Evolutionary conservation across 306 rosid species (phyloP).

Genomic region (Cicer chorassanicum): DNA sequence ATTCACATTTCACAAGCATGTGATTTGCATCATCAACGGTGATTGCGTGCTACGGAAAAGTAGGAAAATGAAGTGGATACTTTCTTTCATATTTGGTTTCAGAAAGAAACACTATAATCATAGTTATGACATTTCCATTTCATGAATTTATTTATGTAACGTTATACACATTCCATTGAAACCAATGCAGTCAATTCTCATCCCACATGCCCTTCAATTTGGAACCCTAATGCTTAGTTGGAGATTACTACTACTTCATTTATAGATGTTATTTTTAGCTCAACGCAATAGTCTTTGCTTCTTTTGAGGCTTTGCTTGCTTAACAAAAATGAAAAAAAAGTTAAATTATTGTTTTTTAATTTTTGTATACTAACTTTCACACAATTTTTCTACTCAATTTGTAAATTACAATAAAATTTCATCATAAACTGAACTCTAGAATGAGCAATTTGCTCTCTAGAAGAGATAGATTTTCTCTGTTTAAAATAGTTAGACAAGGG

Average conservation of each 20-base stretch:
- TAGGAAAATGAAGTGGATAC: slow-evolving; percentile 37
- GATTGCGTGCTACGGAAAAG: slow-evolving; percentile 13
- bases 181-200: background rate
- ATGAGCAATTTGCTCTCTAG: too few relatives aligned
- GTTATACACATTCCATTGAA: slow-evolving; percentile 16
- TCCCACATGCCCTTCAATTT: background rate
- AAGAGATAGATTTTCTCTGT: too few relatives aligned
- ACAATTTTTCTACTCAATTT: too few relatives aligned
- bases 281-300: too few relatives aligned
- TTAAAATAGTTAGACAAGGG: too few relatives aligned
- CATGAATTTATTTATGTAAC: slow-evolving; percentile 16
- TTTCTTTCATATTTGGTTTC: slow-evolving; percentile 36
- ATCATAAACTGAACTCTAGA: too few relatives aligned
- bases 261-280: too few relatives aligned
- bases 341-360: too few relatives aligned
- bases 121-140: slow-evolving; percentile 15
- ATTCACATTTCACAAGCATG: background rate
- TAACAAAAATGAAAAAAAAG: too few relatives aligned
- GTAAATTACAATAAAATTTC: too few relatives aligned
- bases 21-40: slow-evolving; percentile 13
- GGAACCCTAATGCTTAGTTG: background rate
- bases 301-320: too few relatives aligned
- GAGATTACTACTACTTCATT: background rate
- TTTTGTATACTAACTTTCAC: too few relatives aligned
- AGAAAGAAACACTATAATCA: background rate